Evolutionary conservation across 768 basidiomycete genomes (phyloP).

Genomic region (Mycena leptocephala): DNA sequence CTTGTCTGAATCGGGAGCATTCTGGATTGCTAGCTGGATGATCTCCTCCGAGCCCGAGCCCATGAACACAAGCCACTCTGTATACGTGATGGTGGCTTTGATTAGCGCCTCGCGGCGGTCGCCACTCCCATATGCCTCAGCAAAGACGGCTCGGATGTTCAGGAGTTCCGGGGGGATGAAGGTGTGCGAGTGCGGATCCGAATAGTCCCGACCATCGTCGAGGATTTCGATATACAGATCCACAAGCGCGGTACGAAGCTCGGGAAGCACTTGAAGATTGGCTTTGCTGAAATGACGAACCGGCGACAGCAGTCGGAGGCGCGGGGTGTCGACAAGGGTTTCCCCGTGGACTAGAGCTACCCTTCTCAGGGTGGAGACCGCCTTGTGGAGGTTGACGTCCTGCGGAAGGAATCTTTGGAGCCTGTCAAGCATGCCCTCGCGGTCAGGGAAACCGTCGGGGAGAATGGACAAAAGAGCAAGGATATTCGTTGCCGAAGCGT

Average conservation of each 20-base stretch:
- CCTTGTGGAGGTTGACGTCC: slow-evolving; percentile 26
- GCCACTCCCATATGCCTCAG: slow-evolving; percentile 27
- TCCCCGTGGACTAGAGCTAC: slow-evolving; percentile 30
- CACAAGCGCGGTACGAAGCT: slow-evolving; percentile 27
- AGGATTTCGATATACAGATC: slow-evolving; percentile 33
- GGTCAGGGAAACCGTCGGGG: slow-evolving; percentile 39
- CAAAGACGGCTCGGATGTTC: slow-evolving; percentile 32
- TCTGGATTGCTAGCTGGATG: slow-evolving; percentile 35
- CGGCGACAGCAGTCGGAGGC: slow-evolving; percentile 32
- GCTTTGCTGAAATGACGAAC: slow-evolving; percentile 36
- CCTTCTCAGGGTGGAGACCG: slow-evolving; percentile 30
- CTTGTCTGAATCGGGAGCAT: slow-evolving; percentile 14
- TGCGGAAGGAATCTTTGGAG: slow-evolving; percentile 29
- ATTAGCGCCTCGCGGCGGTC: slow-evolving; percentile 29
- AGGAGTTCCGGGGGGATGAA: slow-evolving; percentile 35
- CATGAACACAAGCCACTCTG: slow-evolving; percentile 34
- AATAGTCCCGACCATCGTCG: slow-evolving; percentile 27
- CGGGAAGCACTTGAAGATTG: slow-evolving; percentile 26
- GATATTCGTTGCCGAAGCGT: slow-evolving; percentile 30
- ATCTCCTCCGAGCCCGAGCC: slow-evolving; percentile 35
- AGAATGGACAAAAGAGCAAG: slow-evolving; percentile 40
- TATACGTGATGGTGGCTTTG: slow-evolving; percentile 32
- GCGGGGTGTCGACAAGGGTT: slow-evolving; percentile 32
- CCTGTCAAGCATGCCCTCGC: slow-evolving; percentile 31
- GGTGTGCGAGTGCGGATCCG: slow-evolving; percentile 28